Evolutionary conservation across 495 filamentous ascomycete species (phyloP), one percentile per base, ranked within the genome.

Genomic region (Bathelium albidoporum): DNA sequence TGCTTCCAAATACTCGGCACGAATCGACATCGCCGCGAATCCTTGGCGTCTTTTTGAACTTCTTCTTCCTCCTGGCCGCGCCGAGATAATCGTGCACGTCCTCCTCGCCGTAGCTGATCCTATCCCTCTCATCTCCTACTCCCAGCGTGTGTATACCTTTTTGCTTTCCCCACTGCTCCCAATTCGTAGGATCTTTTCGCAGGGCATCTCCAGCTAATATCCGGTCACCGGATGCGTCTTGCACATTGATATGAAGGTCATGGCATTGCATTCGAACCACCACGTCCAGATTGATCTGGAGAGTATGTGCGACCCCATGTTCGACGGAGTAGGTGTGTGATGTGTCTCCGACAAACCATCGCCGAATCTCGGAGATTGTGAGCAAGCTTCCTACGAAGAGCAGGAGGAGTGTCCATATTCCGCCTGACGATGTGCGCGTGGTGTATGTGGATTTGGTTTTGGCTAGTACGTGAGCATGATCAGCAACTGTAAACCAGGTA

Each of bases 371-470:
- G 41, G 84, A 80, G 72, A 86, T 81, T 70, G 87, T 80, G 64
- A 99, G 88, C 43, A 89, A 62, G 43, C 82, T 73, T 68, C 87
- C 91, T 22, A 93, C 74, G 28, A 86, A 41, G 61, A 90, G 75
- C 74, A 99, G 88, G 45, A 87, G 76, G 58, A 96, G 79, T n/a
- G 95, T 97, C 83, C 90, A 94, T 79, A 92, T 89, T 62, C 94
- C 91, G 70, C 95, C 95, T 70, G 85, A 87, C 41, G 86, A 82
- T 58, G 89, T 89, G 61, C 84, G 84, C 32, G 88, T 85, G 41
- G 90, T 85, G 76, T 96, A 99, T 69, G 89, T 88, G n/a, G 89
- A 79, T 82, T 96, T 96, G 62, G 90, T 89, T 84, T 99, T 99
- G 53, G 94, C 49, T 55, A 24, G 24, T 55, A 11, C 22, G 49